A percentile compares a stretch with the other conserved stretches of the same genome.
These are phyloP conservation scores for Cryptosporidium andersoni DNA, from an alignment of 169 alveolate species.

Conservation along the genomic window DNA sequence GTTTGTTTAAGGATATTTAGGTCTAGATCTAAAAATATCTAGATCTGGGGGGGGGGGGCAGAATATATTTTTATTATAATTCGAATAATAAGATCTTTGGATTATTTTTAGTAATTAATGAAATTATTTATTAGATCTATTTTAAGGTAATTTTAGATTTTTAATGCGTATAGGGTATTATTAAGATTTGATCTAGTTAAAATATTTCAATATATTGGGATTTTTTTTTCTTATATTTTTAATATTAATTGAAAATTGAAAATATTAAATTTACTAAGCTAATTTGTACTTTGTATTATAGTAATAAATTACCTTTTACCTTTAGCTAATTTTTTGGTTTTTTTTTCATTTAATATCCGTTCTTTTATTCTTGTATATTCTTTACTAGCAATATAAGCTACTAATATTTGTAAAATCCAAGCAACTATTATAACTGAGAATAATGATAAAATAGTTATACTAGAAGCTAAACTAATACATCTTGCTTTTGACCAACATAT, in stretches of 20 bases:
- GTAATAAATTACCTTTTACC: not conserved
- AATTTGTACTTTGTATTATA: not conserved
- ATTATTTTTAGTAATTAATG: not conserved
- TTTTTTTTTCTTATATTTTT: too few species aligned
- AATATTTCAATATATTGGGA: too few species aligned
- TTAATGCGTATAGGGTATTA: too few species aligned
- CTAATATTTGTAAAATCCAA: conserved; percentile 38
- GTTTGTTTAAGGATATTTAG: not conserved
- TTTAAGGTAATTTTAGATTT: not conserved
- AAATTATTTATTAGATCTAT: not conserved
- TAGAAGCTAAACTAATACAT: conserved; percentile 53
- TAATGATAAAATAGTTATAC: conserved; percentile 17
- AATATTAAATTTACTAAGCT: not conserved
- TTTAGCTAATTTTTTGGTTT: not conserved
- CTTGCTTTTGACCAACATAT: conserved; percentile 50
- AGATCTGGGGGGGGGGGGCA: conserved; percentile 15
- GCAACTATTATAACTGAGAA: conserved; percentile 9
- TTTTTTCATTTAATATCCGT: not conserved
- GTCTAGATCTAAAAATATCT: conserved; percentile 20
- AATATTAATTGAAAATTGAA: not conserved
- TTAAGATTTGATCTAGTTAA: too few species aligned
- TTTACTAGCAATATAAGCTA: conserved; percentile 34
- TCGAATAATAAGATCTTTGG: too few species aligned
- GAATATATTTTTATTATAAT: not conserved
- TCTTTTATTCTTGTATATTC: conserved; percentile 8